Base-by-base conservation (phyloP, 2,329 filamentous ascomycete genomes). In the Ophioceras dolichostomum region DNA sequence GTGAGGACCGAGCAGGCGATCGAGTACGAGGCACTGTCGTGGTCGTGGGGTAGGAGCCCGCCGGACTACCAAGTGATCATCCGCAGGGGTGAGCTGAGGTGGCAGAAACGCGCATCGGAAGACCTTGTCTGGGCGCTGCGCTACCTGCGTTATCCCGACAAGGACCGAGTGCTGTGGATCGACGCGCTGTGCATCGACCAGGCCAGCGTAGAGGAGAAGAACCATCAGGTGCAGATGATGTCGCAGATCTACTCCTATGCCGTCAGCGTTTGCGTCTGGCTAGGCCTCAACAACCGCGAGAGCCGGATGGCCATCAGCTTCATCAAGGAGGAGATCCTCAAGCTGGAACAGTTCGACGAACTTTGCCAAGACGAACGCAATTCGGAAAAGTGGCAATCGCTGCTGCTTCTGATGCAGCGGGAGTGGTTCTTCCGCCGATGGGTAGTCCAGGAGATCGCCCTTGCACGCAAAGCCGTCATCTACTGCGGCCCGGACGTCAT, bases 401-500 rank as follows among this genome's bases (percentile, higher is more conserved):
- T 39, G 2, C n/a, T 41, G 13, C 19, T 20, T 10, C 32, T 41
- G 21, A 10, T 33, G 26, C 16, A 28, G 22, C 36, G 37, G 27
- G 17, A 29, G n/a, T 41, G 39, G 39, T 41, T 41, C 29, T 34
- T 26, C 14, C 39, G 39, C 14, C 34, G 34, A 7, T 41, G 39
- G 39, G 24, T 39, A 10, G 29, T 39, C 29, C 39, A 41, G 24
- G 39, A 41, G 17, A 54, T 65, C 12, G 53, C 55, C 1, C 47
- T 60, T 19, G 58, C 60, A 0, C 43, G 41, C 20, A 41, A 44
- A 4, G 56, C 55, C 5, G 48, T 41, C 4, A 47, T 67, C 0
- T 54, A 57, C 32, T 64, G 61, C 41, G 62, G 61, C 2, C 27
- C 40, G 1, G 49, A 60, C 4, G 36, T 36, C 2, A 54, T 64